Percentiles rank a stretch among this genome's conserved stretches.
Evolutionary conservation across 2,329 filamentous ascomycete genomes (phyloP).

Genomic region (Cladosporium phlei): DNA sequence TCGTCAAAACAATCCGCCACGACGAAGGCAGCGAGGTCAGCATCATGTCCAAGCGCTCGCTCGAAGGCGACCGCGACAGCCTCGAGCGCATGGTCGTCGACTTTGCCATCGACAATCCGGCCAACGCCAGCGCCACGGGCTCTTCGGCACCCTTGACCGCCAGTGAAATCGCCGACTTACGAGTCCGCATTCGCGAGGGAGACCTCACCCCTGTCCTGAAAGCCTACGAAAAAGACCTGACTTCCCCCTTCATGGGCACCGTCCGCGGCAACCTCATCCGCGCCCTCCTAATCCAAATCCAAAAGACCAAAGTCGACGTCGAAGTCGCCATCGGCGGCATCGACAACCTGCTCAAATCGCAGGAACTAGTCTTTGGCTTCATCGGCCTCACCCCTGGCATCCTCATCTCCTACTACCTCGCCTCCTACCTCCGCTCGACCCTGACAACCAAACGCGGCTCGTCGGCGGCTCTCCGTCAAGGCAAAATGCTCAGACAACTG

Average conservation of each 20-base stretch:
- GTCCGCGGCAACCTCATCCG: conserved; percentile 82
- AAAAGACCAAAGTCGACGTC: conserved; percentile 98
- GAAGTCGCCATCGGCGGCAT: conserved; percentile 96
- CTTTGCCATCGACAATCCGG: conserved; percentile 79
- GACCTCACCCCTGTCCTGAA: conserved; percentile 87
- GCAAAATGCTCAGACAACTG: conserved; percentile 69
- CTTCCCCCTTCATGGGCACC: conserved; percentile 74
- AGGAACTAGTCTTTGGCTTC: conserved; percentile 97
- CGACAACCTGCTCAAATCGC: conserved; percentile 87
- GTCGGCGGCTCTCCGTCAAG: conserved; percentile 59
- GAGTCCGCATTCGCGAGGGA: conserved; percentile 77
- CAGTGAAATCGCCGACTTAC: conserved; percentile 66
- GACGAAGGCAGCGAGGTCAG: conserved; percentile 90
- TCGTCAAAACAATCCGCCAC: conserved; percentile 88
- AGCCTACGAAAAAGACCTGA: conserved; percentile 86
- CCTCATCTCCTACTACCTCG: conserved; percentile 71
- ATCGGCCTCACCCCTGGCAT: conserved; percentile 89
- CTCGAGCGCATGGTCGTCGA: conserved; percentile 97
- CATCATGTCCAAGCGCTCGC: conserved; percentile 89
- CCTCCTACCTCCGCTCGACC: conserved; percentile 65
- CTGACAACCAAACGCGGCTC: conserved; percentile 69
- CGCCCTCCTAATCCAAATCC: conserved; percentile 89
- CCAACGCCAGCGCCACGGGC: conserved; percentile 44
- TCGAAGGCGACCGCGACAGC: conserved; percentile 84
- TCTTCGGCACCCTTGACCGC: conserved; percentile 52